Conservation (phyloP, 306 rosid species). For the Canavalia ensiformis region DNA sequence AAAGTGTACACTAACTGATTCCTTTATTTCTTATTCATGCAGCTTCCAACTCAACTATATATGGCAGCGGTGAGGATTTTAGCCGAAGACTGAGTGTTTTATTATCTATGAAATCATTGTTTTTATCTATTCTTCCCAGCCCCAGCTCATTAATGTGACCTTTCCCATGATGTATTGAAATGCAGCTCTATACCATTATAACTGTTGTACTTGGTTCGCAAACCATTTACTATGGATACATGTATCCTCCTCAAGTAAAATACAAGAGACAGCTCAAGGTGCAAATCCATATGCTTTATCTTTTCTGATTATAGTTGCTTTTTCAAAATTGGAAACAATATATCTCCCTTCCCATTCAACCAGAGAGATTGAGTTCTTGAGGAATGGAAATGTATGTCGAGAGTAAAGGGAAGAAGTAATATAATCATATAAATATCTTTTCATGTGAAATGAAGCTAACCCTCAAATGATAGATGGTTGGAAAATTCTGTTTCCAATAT, state of each 20-base stretch:
- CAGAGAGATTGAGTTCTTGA: background rate
- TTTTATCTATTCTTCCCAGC: too few relatives aligned
- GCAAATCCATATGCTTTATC: constrained; percentile 27
- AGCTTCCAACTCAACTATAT: constrained; percentile 90
- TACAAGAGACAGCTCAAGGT: constrained; percentile 63
- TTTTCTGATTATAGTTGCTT: constrained; percentile 18
- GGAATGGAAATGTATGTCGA: constrained; percentile 12
- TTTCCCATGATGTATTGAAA: constrained; percentile 43
- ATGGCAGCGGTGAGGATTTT: constrained; percentile 77
- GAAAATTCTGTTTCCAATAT: constrained; percentile 5
- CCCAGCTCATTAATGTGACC: constrained; percentile 8
- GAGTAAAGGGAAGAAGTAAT: background rate
- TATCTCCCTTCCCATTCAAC: constrained; percentile 3
- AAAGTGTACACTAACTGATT: constrained; percentile 36
- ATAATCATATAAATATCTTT: background rate
- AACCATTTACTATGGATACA: constrained; percentile 64
- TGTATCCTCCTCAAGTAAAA: constrained; percentile 63
- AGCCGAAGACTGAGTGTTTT: constrained; percentile 34
- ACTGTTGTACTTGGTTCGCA: constrained; percentile 66
- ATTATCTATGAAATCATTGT: constrained; percentile 18
- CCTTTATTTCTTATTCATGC: constrained; percentile 59
- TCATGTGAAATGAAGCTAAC: constrained; percentile 13
- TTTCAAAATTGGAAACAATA: constrained; percentile 13
- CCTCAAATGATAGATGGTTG: background rate
- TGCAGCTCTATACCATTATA: constrained; percentile 78